Evolutionary conservation across 768 basidiomycete genomes (phyloP).

Genomic region (Tricholoma sp.): DNA sequence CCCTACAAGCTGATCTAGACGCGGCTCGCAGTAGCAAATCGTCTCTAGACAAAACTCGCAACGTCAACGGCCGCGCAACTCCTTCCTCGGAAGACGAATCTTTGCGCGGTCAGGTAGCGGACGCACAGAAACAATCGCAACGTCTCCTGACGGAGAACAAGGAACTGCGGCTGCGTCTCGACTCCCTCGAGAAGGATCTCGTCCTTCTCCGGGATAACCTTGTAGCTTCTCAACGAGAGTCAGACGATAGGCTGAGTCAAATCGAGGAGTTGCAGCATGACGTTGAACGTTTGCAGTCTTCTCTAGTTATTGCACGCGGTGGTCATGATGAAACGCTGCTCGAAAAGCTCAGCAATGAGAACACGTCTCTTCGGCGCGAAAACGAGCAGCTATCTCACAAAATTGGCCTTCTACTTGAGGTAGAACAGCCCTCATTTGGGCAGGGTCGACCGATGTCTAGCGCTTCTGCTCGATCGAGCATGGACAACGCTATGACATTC

Average conservation of each 20-base stretch:
- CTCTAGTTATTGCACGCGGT: conserved; percentile 68
- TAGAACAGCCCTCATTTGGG: conserved; percentile 72
- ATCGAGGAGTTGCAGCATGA: conserved; percentile 81
- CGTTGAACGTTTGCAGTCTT: conserved; percentile 68
- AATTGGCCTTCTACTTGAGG: conserved; percentile 84
- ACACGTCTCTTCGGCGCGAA: conserved; percentile 71
- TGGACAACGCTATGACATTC: conserved; percentile 73
- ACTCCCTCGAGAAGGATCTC: conserved; percentile 71
- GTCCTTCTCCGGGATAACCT: conserved; percentile 66
- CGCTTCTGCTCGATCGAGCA: conserved; percentile 61
- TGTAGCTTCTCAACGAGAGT: conserved; percentile 67
- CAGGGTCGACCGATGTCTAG: conserved; percentile 58
- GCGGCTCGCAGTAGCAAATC: conserved; percentile 55
- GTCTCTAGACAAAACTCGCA: conserved; percentile 34
- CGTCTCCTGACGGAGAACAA: conserved; percentile 70
- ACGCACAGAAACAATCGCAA: conserved; percentile 73
- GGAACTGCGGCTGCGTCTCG: conserved; percentile 69
- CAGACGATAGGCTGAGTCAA: conserved; percentile 70
- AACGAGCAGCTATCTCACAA: conserved; percentile 90
- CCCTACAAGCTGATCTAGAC: conserved; percentile 84
- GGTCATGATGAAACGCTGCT: conserved; percentile 72
- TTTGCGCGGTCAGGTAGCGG: conserved; percentile 66
- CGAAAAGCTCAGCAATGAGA: conserved; percentile 82
- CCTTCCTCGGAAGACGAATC: conserved; percentile 76
- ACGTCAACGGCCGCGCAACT: conserved; percentile 70